Evolutionary conservation across 1,284 basidiomycete species (phyloP), one percentile per base, ranked within the genome.

Genomic region (Amylostereum areolatum): DNA sequence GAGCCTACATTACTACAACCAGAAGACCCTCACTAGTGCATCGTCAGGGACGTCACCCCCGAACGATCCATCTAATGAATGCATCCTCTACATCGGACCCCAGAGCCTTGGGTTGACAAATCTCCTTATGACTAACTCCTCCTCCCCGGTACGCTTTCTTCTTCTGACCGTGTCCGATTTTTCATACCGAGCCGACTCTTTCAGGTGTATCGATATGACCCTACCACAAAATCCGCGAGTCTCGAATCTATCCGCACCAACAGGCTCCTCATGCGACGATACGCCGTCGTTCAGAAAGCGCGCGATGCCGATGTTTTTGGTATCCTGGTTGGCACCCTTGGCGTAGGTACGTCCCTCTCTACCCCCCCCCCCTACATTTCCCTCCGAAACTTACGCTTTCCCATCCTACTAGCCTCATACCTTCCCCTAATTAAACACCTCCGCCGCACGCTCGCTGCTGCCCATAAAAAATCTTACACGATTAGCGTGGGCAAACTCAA

Each of bases 401-500:
- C 7, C 25, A 18, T 29, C 46, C 5, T 33, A 31, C 28, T 50
- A 89, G 89, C 85, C 0, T 85, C 85, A 0, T 96, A 96, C 53
- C 77, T 93, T 0, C 85, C 90, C 0, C 73, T 96, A 2, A 85
- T 97, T 52, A 74, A 77, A 0, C 82, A 90, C 59, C 74, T 97
- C 7, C 85, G 94, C 2, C 62, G 69, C 9, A 69, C 85, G 11
- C 75, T 97, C 43, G 66, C 74, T 1, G 72, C 72, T 36, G 75
- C 81, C 0, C 79, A 79, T 52, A 93, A 92, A 69, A 97, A 97
- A 64, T 85, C 81, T 54, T 99, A 99, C 66, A 97, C 96, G 1
- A 84, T 99, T 58, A 91, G 85, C 45, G 96, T 99, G 0, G 97
- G 97, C 31, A 94, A 97, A 66, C 77, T 97, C 49, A 97, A 93